These are phyloP conservation scores for Crithidia mellificae DNA, from an alignment of 208 protist species.

Conservation along the genomic window DNA sequence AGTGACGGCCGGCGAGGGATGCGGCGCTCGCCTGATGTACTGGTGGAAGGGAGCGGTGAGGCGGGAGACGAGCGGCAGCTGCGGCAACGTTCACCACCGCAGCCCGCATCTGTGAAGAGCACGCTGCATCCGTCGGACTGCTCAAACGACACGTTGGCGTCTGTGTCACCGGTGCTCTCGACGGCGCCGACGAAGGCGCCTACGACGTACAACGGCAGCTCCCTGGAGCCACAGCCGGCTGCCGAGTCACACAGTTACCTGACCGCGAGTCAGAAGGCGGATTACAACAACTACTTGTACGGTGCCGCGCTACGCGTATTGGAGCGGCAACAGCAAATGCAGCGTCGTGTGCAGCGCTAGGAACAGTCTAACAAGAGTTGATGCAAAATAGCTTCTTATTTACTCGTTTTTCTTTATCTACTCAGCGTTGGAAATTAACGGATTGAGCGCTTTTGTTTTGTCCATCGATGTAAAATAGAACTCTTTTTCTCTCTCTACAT, in stretches of 20 bases:
- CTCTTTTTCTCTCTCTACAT: no score
- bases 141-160: background rate
- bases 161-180: background rate
- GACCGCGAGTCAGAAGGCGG: constrained; percentile 30
- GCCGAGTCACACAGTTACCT: constrained; percentile 23
- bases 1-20: background rate
- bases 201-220: constrained; percentile 12
- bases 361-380: no score
- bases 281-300: constrained; percentile 58
- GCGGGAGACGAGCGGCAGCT: no score
- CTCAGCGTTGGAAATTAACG: no score
- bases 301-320: constrained; percentile 39
- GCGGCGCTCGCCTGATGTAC: background rate
- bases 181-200: constrained; percentile 3
- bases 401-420: no score
- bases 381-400: no score
- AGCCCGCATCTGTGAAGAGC: background rate
- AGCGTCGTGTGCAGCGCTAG: no score
- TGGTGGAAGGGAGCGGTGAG: background rate
- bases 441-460: no score
- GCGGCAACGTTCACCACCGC: background rate
- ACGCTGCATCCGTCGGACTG: background rate
- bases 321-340: constrained; percentile 15
- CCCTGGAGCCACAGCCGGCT: background rate
- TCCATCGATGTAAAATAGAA: no score